A percentile compares a stretch with the other conserved stretches of the same genome.
Conservation (phyloP, 352 stramenopile species). For the Phytophthora podocarpi region DNA sequence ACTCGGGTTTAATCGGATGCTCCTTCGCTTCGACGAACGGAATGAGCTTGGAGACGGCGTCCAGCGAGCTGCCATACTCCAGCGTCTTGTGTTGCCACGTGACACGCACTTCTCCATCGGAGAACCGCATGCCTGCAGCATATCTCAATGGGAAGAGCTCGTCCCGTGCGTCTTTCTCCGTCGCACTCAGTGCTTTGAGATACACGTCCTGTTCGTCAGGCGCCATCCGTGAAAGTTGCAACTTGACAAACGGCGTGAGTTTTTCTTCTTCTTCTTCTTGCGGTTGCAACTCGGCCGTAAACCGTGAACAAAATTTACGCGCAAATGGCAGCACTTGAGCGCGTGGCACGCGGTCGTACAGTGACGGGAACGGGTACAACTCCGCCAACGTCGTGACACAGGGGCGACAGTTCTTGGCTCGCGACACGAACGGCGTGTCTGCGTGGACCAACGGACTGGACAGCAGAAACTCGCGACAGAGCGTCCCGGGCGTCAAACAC, state of each 20-base stretch:
- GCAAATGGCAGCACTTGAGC: conserved; percentile 58
- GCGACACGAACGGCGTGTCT: conserved; percentile 68
- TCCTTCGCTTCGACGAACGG: conserved; percentile 55
- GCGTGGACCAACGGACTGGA: conserved; percentile 59
- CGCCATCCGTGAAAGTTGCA: conserved; percentile 37
- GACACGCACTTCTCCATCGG: conserved; percentile 55
- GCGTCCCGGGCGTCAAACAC: conserved; percentile 81
- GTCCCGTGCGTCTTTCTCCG: conserved; percentile 44
- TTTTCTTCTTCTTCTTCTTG: conserved; percentile 1
- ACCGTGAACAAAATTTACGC: conserved; percentile 29
- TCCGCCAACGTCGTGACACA: conserved; percentile 68
- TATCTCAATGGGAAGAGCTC: conserved; percentile 85
- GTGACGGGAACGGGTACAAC: conserved; percentile 85
- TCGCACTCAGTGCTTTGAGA: conserved; percentile 41
- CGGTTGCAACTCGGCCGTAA: neutral
- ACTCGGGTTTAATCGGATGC: conserved; percentile 28
- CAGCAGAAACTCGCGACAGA: conserved; percentile 90
- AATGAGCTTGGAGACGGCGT: conserved; percentile 67
- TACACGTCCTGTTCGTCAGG: conserved; percentile 43
- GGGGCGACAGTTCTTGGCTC: conserved; percentile 56
- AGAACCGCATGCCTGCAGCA: conserved; percentile 77
- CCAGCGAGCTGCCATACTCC: conserved; percentile 68
- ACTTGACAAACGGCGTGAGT: conserved; percentile 32
- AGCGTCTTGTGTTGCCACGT: conserved; percentile 69
- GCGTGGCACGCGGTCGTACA: conserved; percentile 71